A percentile compares a stretch with the other conserved stretches of the same genome.
Conservation (phyloP, 2,329 filamentous ascomycete species). For the Paraphaeosphaeria sporulosa region DNA sequence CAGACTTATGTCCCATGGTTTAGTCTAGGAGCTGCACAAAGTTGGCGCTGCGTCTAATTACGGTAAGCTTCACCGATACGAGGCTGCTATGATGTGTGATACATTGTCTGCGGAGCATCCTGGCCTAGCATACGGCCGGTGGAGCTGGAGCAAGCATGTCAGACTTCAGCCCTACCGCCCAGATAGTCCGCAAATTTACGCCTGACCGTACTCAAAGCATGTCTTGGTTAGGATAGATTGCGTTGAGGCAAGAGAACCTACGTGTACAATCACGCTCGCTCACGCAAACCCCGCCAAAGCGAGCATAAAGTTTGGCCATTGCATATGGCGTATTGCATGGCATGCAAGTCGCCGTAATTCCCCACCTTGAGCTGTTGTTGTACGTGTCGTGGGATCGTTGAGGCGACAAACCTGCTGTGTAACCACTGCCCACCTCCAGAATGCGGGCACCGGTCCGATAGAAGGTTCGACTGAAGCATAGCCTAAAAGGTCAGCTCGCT, state of each 20-base stretch:
- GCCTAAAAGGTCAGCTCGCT: background rate
- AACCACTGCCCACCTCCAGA: slow-evolving; percentile 1
- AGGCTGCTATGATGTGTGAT: slow-evolving; percentile 3
- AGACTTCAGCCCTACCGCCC: slow-evolving; percentile 11
- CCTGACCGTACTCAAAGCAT: too few species aligned
- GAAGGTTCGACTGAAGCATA: background rate
- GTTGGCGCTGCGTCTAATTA: background rate
- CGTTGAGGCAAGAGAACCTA: background rate
- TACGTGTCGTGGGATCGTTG: background rate
- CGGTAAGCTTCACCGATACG: background rate
- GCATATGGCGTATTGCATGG: background rate
- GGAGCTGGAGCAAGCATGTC: slow-evolving; percentile 2
- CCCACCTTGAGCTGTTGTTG: slow-evolving; percentile 10
- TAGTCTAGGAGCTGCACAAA: background rate
- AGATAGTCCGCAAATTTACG: too few species aligned
- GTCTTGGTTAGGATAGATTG: background rate
- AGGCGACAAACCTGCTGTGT: background rate
- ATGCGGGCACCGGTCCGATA: background rate
- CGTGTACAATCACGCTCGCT: background rate
- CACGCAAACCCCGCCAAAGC: background rate
- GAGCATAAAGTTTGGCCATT: background rate
- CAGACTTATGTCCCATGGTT: background rate
- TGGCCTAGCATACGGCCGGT: too few species aligned
- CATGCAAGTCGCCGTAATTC: slow-evolving; percentile 5
- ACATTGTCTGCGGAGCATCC: background rate